Evolutionary conservation across 2,329 filamentous ascomycete genomes (phyloP).

Genomic region (Akanthomyces uredinophilus): DNA sequence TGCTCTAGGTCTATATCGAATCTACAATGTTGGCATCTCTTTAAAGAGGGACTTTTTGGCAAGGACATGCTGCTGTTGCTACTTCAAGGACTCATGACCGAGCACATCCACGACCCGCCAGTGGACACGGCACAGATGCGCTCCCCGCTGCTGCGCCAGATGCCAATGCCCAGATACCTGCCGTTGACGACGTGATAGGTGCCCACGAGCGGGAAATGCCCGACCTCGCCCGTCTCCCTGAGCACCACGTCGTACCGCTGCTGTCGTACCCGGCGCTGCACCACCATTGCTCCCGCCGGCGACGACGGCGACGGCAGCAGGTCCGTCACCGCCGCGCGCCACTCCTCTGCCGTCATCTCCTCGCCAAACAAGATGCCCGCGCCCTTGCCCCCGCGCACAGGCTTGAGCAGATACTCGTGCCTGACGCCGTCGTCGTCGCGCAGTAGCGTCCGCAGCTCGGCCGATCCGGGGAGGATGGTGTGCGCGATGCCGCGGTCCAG

Average conservation of each 20-base stretch:
- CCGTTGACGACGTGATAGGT: constrained; percentile 30
- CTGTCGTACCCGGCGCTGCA: constrained; percentile 28
- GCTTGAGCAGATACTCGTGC: constrained; percentile 32
- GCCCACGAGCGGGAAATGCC: constrained; percentile 28
- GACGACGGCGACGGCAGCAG: constrained; percentile 14
- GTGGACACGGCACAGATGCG: constrained; percentile 29
- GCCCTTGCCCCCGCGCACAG: constrained; percentile 34
- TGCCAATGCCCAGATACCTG: constrained; percentile 26
- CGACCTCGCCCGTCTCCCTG: constrained; percentile 20
- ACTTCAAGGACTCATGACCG: constrained; percentile 20
- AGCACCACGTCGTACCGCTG: constrained; percentile 29
- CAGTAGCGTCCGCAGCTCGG: constrained; percentile 21
- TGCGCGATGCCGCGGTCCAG: constrained; percentile 28
- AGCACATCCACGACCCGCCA: constrained; percentile 31
- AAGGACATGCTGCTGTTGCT: neutral
- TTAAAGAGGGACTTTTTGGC: neutral
- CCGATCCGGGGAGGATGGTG: constrained; percentile 29
- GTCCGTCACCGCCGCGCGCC: constrained; percentile 16
- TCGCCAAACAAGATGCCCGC: constrained; percentile 36
- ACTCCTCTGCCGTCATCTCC: constrained; percentile 21
- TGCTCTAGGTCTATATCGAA: neutral
- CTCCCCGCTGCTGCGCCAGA: constrained; percentile 27
- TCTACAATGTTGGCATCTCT: neutral
- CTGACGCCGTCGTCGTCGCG: constrained; percentile 16
- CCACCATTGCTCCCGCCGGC: constrained; percentile 20